Percentiles rank a stretch among this genome's conserved stretches.
Conservation (phyloP, 352 stramenopile genomes). For the Pythium grandisporangium region DNA sequence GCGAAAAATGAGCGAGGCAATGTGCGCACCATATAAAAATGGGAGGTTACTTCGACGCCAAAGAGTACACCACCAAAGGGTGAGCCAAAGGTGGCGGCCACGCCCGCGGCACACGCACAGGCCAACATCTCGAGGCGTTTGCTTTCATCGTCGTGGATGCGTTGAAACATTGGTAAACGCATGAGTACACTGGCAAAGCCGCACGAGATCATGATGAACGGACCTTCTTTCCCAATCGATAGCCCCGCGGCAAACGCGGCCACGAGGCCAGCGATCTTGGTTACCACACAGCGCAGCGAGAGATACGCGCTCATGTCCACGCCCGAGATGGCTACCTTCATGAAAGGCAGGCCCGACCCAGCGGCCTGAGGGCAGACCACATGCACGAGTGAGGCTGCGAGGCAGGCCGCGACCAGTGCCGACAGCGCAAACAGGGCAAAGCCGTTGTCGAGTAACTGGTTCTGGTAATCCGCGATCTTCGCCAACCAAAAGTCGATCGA, state of each 20-base stretch:
- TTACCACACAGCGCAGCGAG: constrained; percentile 56
- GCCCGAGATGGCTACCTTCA: constrained; percentile 76
- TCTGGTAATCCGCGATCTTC: constrained; percentile 54
- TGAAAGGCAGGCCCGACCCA: constrained; percentile 69
- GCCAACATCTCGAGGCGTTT: constrained; percentile 80
- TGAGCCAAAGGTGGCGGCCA: constrained; percentile 81
- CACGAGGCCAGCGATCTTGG: constrained; percentile 64
- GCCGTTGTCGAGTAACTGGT: constrained; percentile 34
- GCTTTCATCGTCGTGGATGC: constrained; percentile 70
- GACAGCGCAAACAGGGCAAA: constrained; percentile 56
- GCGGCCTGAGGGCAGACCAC: constrained; percentile 57
- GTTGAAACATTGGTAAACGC: constrained; percentile 50
- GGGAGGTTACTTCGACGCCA: constrained; percentile 74
- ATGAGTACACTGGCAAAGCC: constrained; percentile 75
- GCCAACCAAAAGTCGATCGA: constrained; percentile 55
- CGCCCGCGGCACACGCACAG: constrained; percentile 66
- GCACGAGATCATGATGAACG: constrained; percentile 86
- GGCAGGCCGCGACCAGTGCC: constrained; percentile 31
- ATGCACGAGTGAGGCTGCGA: constrained; percentile 43
- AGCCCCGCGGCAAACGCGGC: constrained; percentile 49
- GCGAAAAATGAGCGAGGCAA: constrained; percentile 75
- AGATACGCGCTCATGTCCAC: constrained; percentile 75
- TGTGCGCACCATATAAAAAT: constrained; percentile 79
- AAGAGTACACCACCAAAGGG: constrained; percentile 84
- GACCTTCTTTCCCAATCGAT: constrained; percentile 79